Evolutionary conservation across 257 asterid species (phyloP), one percentile per base, ranked within the genome.

Genomic region (Echium plantagineum): DNA sequence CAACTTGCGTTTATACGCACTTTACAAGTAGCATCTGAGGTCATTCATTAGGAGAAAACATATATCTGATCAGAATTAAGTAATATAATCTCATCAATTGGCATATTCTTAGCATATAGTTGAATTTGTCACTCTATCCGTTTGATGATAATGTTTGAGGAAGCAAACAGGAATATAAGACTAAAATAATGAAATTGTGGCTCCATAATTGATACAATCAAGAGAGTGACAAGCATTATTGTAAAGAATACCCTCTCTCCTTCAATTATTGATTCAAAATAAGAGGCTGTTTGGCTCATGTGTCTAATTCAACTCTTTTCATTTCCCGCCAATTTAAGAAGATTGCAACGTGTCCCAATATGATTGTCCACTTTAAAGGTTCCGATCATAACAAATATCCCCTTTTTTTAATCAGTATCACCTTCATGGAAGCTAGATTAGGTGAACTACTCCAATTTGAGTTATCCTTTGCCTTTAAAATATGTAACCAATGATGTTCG

Each of bases 211-310:
- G 49, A 10, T 3, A 42, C 49, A 42, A 42, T 42, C 49, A 13
- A 42, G 49, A 42, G 16, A 10, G 49, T 42, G 49, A 10, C 49
- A 42, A 35, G 0, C 15, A 35, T 35, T 7, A 35, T 35, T 35
- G 5, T 35, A 7, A 35, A 35, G 57, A 21, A 5, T 52, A 9
- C 46, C 31, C 21, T 22, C 47, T 28, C 32, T 66, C 71, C 72
- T 58, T 53, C 64, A 74, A 59, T 62, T 47, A 74, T 63, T 74
- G 75, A 32, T 21, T 57, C 67, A 55, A 65, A 55, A 21, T 47
- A 15, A 18, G 28, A 56, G 32, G 20, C 32, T 68, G 18, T 26
- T 19, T 42, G 21, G 47, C 67, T 3, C 49, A 42, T 42, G 63
- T 56, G 31, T 73, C 71, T 32, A 7, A 17, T 12, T 55, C 42